Evolutionary conservation across 768 basidiomycete genomes (phyloP).

Genomic region (Cytidiella melzeri): DNA sequence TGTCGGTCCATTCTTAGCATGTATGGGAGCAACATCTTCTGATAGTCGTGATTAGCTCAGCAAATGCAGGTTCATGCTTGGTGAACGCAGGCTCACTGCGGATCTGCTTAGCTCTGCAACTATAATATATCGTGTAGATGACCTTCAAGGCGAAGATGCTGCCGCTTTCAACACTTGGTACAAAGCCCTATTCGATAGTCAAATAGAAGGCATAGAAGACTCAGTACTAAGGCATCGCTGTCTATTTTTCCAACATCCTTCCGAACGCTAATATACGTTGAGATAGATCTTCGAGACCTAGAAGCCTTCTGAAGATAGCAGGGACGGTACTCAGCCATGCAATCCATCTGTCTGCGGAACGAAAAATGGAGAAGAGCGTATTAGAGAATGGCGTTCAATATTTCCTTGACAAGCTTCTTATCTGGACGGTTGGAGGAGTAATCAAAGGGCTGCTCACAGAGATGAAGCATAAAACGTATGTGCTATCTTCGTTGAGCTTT

Average conservation of each 20-base stretch:
- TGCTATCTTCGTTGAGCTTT: slow-evolving; percentile 2
- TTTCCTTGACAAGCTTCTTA: slow-evolving; percentile 65
- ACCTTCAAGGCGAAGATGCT: slow-evolving; percentile 21
- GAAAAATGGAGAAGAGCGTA: slow-evolving; percentile 61
- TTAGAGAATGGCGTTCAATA: slow-evolving; percentile 73
- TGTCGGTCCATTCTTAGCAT: slow-evolving; percentile 28
- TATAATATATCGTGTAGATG: slow-evolving; percentile 33
- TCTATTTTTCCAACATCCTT: not conserved
- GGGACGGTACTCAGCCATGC: slow-evolving; percentile 63
- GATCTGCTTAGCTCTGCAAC: slow-evolving; percentile 48
- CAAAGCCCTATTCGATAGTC: slow-evolving; percentile 71
- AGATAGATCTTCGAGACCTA: slow-evolving; percentile 62
- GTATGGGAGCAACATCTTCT: not conserved
- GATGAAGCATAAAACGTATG: slow-evolving; percentile 50
- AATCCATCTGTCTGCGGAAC: slow-evolving; percentile 38
- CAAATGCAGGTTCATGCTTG: slow-evolving; percentile 38
- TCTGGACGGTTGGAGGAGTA: slow-evolving; percentile 77
- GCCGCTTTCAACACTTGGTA: slow-evolving; percentile 47
- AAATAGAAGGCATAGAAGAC: slow-evolving; percentile 81
- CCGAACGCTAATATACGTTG: not conserved
- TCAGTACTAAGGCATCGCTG: slow-evolving; percentile 40
- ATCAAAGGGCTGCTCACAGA: slow-evolving; percentile 58
- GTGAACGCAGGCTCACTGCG: slow-evolving; percentile 40
- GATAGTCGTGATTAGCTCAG: slow-evolving; percentile 37
- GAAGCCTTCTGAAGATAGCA: slow-evolving; percentile 58